Percentiles rank a stretch among this genome's conserved stretches.
These are phyloP conservation scores for Ophiocordyceps polyrhachis-furcata DNA, from an alignment of 2,329 filamentous ascomycete species.

Conservation along the genomic window DNA sequence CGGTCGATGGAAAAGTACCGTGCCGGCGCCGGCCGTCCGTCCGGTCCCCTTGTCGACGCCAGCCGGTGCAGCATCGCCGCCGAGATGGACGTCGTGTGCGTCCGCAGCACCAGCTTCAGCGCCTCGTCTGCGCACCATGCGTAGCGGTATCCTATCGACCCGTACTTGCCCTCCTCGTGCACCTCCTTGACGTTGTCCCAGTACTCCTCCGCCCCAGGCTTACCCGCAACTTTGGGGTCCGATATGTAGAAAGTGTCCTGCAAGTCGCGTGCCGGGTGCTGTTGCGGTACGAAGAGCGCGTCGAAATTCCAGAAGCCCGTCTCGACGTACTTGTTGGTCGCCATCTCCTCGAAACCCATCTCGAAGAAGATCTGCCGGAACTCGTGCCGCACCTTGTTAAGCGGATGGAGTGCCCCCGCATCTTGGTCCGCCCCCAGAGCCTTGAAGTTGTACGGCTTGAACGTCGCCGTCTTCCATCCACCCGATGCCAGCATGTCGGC, in stretches of 20 bases:
- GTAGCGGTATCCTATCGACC: constrained; percentile 91
- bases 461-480: constrained; percentile 78
- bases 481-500: constrained; percentile 78
- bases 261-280: constrained; percentile 90
- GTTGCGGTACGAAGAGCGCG: constrained; percentile 80
- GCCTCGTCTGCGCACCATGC: constrained; percentile 82
- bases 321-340: constrained; percentile 82
- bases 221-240: constrained; percentile 62
- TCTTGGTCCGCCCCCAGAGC: constrained; percentile 39
- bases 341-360: constrained; percentile 98
- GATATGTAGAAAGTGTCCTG: constrained; percentile 99
- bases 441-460: constrained; percentile 78
- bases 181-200: constrained; percentile 76
- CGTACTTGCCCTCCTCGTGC: constrained; percentile 81
- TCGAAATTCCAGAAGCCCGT: constrained; percentile 98
- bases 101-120: constrained; percentile 68
- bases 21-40: constrained; percentile 46
- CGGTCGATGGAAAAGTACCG: constrained; percentile 97
- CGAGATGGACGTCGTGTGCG: constrained; percentile 86
- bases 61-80: constrained; percentile 83
- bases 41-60: constrained; percentile 60
- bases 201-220: constrained; percentile 48
- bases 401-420: constrained; percentile 42
- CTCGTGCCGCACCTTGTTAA: constrained; percentile 91
- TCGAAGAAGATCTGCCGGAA: constrained; percentile 98